Percentiles rank a stretch among this genome's conserved stretches.
Conservation (phyloP, 2,329 filamentous ascomycete genomes). For the Ascochyta viciae-villosae region DNA sequence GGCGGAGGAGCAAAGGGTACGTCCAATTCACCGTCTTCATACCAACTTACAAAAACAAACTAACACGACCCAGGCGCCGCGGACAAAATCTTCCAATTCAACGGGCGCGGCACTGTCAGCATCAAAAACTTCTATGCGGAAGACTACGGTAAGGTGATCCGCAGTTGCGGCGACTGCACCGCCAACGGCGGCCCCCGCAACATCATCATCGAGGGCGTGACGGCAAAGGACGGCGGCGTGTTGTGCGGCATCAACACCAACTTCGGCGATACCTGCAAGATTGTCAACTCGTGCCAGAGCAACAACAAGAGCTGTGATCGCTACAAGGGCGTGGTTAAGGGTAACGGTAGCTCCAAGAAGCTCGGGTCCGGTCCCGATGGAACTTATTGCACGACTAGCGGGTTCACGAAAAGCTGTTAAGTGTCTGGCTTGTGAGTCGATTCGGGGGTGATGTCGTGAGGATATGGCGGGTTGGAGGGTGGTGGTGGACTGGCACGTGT, state of each 20-base stretch:
- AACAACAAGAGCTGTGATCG: constrained; percentile 20
- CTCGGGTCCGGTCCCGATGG: constrained; percentile 22
- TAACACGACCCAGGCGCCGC: constrained; percentile 8
- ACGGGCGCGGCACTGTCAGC: constrained; percentile 29
- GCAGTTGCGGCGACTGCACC: constrained; percentile 25
- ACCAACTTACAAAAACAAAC: neutral
- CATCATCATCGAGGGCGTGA: constrained; percentile 48
- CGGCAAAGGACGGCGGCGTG: constrained; percentile 27
- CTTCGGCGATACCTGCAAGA: constrained; percentile 39
- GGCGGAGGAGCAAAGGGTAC: constrained; percentile 29
- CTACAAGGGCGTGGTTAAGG: constrained; percentile 23
- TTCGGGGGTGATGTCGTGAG: neutral
- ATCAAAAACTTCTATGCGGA: constrained; percentile 31
- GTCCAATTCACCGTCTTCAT: no score
- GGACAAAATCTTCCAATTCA: constrained; percentile 36
- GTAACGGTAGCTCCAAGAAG: constrained; percentile 17
- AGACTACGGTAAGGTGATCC: constrained; percentile 31
- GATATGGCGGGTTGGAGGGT: no score
- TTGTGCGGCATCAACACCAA: constrained; percentile 54
- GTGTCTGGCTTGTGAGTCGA: neutral
- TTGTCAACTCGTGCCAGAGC: constrained; percentile 20
- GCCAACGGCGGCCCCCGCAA: constrained; percentile 54
- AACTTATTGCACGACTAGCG: constrained; percentile 16
- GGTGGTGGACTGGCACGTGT: no score
- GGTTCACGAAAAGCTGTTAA: constrained; percentile 15